Base-by-base conservation (phyloP, 768 basidiomycete species). In the Paxillus involutus region DNA sequence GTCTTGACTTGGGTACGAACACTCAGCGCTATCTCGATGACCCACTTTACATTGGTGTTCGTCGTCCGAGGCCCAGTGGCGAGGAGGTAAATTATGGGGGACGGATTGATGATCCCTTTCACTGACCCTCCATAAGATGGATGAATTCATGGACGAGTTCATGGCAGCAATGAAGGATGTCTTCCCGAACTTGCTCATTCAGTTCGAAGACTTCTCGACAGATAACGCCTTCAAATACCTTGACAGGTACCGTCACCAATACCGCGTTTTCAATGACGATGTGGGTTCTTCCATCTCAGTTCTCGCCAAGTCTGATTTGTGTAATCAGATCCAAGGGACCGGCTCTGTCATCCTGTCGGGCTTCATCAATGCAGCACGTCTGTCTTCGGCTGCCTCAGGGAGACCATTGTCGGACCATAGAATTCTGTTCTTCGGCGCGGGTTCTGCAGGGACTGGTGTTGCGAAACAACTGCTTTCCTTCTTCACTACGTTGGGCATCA, bases 201-300 rank as follows among this genome's bases (percentile, higher is more conserved):
- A 89, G 54, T 89, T 86, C 56, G 85, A 86, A 58, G 83, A 91
- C 64, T 91, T 88, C 65, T 85, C 86, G 47, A 89, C 87, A 2
- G 84, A 90, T 63, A 86, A 87, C 48, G 89, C 89, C 3, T 91
- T 90, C 76, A 74, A 80, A 44, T 88, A 88, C 68, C 79, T 91
- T 33, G 82, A 83, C 37, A 74, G 78, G 59, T 88, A 84, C 72
- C 77, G 82, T 47, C 62, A 77, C 41, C 73, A 75, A 44, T 82
- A 85, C 65, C 75, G 77, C 51, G 80, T 82, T 53, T 88, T 88
- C 74, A 88, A 88, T 61, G 88, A 89, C 60, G 88, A 90, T 69
- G 86, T 88, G 49, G 58, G 84, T 70, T 49, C 42, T 24, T 45
- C 41, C 17, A 13, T 36, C 8, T 40, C 12, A 46, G 7, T 24